Evolutionary conservation across 331 rosid genomes (phyloP), one percentile per base, ranked within the genome.

Genomic region (Cydonia oblonga): DNA sequence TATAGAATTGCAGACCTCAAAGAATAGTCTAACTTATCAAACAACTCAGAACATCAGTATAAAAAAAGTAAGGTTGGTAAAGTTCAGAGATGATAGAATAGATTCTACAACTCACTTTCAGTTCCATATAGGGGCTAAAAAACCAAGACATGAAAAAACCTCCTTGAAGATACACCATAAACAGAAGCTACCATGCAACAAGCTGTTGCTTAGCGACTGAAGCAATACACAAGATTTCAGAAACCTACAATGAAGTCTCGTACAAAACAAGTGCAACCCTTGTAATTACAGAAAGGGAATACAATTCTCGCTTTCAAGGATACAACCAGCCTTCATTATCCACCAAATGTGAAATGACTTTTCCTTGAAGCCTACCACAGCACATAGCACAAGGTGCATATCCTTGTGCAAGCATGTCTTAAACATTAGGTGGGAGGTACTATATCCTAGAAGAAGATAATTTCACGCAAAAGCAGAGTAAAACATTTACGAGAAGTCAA

Each of bases 81-180:
- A 18, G 33, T 15, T 70, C 33, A 4, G 9, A 57, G 56, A 54
- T 35, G 46, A 59, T 35, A n/a, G 24, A 25, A 67, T 24, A 58
- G 74, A 53, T 28, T 44, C 29, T 32, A 13, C 38, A 72, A 54
- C 15, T 51, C 53, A 18, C 54, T 23, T 22, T 63, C 76, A 54
- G 71, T 15, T 40, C 58, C 69, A 64, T 20, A 19, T 2, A 23
- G 24, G 26, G 9, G 46, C 19, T 7, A 42, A 38, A 33, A 35
- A 6, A 29, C 65, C 20, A 40, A 26, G 12, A 51, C 29, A 29
- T 19, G 46, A 69, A 14, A 38, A 3, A 64, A 64, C 58, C 49
- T 77, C 71, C 18, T 33, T 29, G 18, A 49, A 77, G 76, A 23
- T n/a, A 70, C 61, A 42, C 66, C 8, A 53, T 32, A 51, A 46